Evolutionary conservation across 768 basidiomycete species (phyloP).

Genomic region (Xerocomellus intermedius): DNA sequence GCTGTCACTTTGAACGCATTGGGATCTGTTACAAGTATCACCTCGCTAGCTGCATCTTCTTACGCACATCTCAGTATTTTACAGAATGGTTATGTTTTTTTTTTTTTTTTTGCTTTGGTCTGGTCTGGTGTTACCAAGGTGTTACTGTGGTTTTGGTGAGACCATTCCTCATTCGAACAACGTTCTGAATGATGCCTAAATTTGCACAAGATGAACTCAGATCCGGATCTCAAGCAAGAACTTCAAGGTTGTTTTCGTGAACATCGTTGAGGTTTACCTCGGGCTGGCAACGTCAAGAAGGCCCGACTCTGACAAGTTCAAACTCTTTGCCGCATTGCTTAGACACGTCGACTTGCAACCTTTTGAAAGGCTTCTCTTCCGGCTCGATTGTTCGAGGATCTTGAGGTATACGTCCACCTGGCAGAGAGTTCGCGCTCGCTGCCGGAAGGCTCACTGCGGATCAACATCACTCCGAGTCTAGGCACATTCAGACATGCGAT

Average conservation of each 20-base stretch:
- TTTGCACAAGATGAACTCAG: not conserved
- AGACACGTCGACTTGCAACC: no score
- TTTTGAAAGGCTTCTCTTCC: not conserved
- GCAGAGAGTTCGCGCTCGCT: no score
- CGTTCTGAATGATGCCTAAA: not conserved
- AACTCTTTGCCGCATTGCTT: not conserved
- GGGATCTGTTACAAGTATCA: slow-evolving; percentile 16
- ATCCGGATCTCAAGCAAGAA: no score
- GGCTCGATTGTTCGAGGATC: no score
- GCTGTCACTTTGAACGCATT: slow-evolving; percentile 5
- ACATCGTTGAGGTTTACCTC: not conserved
- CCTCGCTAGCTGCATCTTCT: slow-evolving; percentile 13
- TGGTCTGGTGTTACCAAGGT: not conserved
- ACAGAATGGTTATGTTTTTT: slow-evolving; percentile 26
- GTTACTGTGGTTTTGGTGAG: not conserved
- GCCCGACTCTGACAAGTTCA: not conserved
- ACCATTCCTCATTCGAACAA: not conserved
- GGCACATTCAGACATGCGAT: no score
- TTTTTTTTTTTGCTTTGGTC: slow-evolving; percentile 13
- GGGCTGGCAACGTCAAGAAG: not conserved
- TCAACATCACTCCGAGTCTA: no score
- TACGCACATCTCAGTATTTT: slow-evolving; percentile 26
- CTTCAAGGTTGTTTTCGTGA: not conserved
- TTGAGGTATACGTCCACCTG: not conserved
- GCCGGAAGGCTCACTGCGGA: not conserved